Base-by-base conservation (phyloP, 2,329 filamentous ascomycete species). In the Cercospora canescens region DNA sequence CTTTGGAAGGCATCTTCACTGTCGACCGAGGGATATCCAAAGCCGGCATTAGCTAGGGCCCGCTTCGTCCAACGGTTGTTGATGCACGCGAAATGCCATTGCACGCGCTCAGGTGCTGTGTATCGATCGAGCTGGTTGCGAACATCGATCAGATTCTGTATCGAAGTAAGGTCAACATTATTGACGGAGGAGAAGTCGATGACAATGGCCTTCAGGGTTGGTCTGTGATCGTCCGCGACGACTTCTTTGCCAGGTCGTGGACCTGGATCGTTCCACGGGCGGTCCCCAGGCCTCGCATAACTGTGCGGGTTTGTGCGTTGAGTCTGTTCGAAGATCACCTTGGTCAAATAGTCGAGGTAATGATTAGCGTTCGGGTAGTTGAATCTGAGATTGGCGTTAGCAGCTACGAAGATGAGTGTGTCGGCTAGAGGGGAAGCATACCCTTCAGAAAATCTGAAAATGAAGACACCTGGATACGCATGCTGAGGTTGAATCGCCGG, bases 51-150 rank as follows among this genome's bases (percentile, higher is more conserved):
- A 4, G 90, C 90, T 50, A 98, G 88, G 4, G 92, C 94, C 34
- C 93, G 91, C 82, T 97, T 97, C 26, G 93, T 94, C 94, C 94
- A 97, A 64, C 92, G 87, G 82, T 95, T 97, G 81, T 90, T 93
- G 81, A 98, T 91, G 79, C 89, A 91, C n/a, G 94, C 92, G 69
- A 98, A 90, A 79, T 98, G 95, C 94, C 94, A 98, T 77, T 97
- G 93, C 4, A 98, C 94, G 2, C 85, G 84, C 21, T 93, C 88
- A 0, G 94, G 94, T 0, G 90, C 79, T 0, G 93, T 87, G 76
- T 97, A 96, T 21, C 88, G 85, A 77, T 97, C 94, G 28, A 98
- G 88, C 76, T 97, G 94, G 78, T 97, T 96, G 74, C 94, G 92
- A 1, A 97, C 91, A 74, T 98, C 95, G 74, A 98, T 96, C 41